Conservation (phyloP, 1,284 basidiomycete species). For the Pisolithus thermaeus region DNA sequence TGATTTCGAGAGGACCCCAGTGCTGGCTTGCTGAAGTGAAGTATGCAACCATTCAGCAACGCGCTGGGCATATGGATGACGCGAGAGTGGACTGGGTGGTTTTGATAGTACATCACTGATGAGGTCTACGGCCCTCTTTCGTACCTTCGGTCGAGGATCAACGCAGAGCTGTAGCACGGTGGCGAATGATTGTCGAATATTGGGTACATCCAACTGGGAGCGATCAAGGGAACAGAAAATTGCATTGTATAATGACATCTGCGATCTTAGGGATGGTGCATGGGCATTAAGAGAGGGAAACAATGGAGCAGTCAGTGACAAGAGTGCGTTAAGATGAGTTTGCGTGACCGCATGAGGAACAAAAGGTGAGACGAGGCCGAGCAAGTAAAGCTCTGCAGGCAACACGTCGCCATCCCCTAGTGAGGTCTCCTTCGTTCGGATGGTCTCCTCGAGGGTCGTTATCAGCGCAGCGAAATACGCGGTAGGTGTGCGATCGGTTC, state of each 20-base stretch:
- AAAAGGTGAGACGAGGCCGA: conserved; percentile 73
- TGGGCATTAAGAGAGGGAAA: conserved; percentile 63
- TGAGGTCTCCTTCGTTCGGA: conserved; percentile 57
- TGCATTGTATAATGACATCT: conserved; percentile 67
- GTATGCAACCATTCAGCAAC: conserved; percentile 77
- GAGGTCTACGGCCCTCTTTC: conserved; percentile 85
- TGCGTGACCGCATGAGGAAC: conserved; percentile 73
- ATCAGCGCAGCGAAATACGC: conserved; percentile 88
- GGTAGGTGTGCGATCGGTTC: conserved; percentile 63
- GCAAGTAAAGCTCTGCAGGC: conserved; percentile 86
- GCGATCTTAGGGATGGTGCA: conserved; percentile 69
- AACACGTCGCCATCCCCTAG: conserved; percentile 78
- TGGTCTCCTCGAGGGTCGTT: conserved; percentile 70
- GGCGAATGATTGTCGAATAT: conserved; percentile 71
- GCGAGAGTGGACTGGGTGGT: conserved; percentile 69
- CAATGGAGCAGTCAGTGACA: conserved; percentile 72
- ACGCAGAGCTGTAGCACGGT: conserved; percentile 78
- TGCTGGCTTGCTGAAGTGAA: conserved; percentile 62
- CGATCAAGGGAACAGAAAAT: conserved; percentile 65
- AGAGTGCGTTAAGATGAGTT: conserved; percentile 56
- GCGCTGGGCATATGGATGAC: conserved; percentile 82
- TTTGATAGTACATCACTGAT: conserved; percentile 70
- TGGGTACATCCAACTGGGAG: conserved; percentile 62
- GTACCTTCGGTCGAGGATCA: conserved; percentile 91
- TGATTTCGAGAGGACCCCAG: conserved; percentile 53